A percentile compares a stretch with the other conserved stretches of the same genome.
phyloP scores from a whole-genome alignment of 345 rosid genomes.

The Sonneratia caseolaris region DNA sequence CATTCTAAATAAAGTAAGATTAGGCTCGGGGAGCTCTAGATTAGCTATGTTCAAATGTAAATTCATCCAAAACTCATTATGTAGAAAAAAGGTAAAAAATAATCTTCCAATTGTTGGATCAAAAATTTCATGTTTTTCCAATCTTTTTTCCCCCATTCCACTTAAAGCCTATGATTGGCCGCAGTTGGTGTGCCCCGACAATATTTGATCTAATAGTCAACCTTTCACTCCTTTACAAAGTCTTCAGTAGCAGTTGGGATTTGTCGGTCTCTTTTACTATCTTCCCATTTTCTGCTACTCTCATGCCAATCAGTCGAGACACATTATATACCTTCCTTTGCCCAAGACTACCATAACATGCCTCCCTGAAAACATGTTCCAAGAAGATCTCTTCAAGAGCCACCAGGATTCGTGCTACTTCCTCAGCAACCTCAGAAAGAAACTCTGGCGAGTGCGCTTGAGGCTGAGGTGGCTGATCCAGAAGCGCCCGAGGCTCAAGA shows the following conservation, averaged over 20 bases:
- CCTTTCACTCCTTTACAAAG: not conserved
- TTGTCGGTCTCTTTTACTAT: not conserved
- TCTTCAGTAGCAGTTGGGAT: conserved; percentile 1
- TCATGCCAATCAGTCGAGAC: not conserved
- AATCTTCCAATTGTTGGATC: not conserved
- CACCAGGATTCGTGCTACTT: conserved; percentile 16
- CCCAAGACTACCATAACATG: not conserved
- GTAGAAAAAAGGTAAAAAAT: too few species aligned
- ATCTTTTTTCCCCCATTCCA: not conserved
- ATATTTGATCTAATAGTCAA: not conserved
- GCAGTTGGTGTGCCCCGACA: not conserved
- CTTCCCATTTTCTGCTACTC: too few species aligned
- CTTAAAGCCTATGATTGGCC: not conserved
- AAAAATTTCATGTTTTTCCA: not conserved
- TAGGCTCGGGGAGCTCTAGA: too few species aligned
- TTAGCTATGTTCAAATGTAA: too few species aligned
- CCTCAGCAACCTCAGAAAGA: conserved; percentile 40
- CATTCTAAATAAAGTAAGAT: too few species aligned
- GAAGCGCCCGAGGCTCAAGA: conserved; percentile 50
- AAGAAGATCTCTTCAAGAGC: not conserved
- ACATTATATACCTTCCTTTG: not conserved
- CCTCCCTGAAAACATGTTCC: not conserved
- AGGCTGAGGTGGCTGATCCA: conserved; percentile 51
- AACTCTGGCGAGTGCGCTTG: conserved; percentile 36
- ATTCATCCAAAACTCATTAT: too few species aligned